Base-by-base conservation (phyloP, 768 basidiomycete genomes). In the Porphyrellus cyaneotinctus region DNA sequence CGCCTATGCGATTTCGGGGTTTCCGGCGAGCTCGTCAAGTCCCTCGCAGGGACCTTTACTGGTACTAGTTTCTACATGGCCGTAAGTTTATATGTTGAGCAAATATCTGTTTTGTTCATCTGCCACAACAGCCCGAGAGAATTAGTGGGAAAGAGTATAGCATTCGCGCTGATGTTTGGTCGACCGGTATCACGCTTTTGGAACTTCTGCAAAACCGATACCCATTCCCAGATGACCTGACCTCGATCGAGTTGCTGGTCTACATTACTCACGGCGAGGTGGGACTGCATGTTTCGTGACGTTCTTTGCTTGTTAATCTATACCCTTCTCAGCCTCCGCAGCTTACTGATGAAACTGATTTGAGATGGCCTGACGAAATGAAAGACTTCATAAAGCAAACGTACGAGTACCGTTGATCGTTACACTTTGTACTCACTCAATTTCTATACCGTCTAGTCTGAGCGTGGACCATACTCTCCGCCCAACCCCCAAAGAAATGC, bases 61-160 rank as follows among this genome's bases (percentile, higher is more conserved):
- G 97, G 97, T 8, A 98, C 95, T 39, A 93, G 93, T 66, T 88
- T 91, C 59, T 99, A 98, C 72, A 98, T 98, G 95, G 95, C 97
- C 59, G 95, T 97, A 64, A 70, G 95, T 83, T 26, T 20, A 22
- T 45, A 38, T 13, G 4, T 38, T 11, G 6, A 30, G 30, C 18
- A n/a, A 33, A 8, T 26, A 4, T 9, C 7, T 9, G 6, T 35
- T 12, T 49, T 26, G 17, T 36, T 65, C 41, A 65, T 18, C 43
- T 20, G 28, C 42, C 50, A 35, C 57, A n/a, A 47, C 58, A 93
- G 90, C 95, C 95, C 44, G 95, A 97, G 71, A 87, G 95, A 56
- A 95, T 98, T 55, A 86, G 84, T 61, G 95, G 95, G 6, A 81
- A 87, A 50, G 84, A 88, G 58, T 99, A 97, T 68, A 91, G 91